Base-by-base conservation (phyloP, 768 basidiomycete species). In the Leccinum uliginosum region DNA sequence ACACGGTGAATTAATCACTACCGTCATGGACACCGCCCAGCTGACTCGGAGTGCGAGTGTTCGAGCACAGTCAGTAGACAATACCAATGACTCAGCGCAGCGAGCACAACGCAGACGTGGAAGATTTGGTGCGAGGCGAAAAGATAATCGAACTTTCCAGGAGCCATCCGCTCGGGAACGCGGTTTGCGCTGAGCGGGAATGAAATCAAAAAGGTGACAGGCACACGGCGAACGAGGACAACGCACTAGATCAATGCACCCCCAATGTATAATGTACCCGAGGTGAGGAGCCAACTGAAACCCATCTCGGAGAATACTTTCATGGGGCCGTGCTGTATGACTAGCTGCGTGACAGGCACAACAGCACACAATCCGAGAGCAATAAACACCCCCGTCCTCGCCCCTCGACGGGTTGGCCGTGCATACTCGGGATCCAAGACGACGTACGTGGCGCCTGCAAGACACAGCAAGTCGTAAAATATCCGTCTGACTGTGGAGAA, bases 101-200 rank as follows among this genome's bases (percentile, higher is more conserved):
- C 90, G 24, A 85, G 71, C 53, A 92, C 76, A 35, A 95, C 92
- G 64, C 81, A 84, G 58, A 85, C 70, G 67, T 95, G 94, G 71
- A 97, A 95, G 63, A 96, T 88, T 72, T 95, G 91, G 75, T 96
- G 93, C 19, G 89, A 92, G 0, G 89, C 81, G 54, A 85, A 80
- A 64, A 91, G 80, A 65, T 81, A 79, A 73, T 94, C 92, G 72
- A 93, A 93, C 60, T 72, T 81, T 35, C 92, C 91, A 6, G 91
- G 91, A 7, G 77, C 74, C 59, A 85, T 73, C 38, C 83, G 78
- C 65, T 95, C 93, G 45, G 92, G 93, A 54, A 92, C 79, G 50
- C 91, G 83, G 67, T 87, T 86, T 49, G 91, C 91, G 73, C 93
- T 95, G 71, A 71, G 67, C 70, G 70, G 71, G 71, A 72, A 73